Evolutionary conservation across 129 eudicot species (phyloP).

Genomic region (Heracleum sosnowskyi): DNA sequence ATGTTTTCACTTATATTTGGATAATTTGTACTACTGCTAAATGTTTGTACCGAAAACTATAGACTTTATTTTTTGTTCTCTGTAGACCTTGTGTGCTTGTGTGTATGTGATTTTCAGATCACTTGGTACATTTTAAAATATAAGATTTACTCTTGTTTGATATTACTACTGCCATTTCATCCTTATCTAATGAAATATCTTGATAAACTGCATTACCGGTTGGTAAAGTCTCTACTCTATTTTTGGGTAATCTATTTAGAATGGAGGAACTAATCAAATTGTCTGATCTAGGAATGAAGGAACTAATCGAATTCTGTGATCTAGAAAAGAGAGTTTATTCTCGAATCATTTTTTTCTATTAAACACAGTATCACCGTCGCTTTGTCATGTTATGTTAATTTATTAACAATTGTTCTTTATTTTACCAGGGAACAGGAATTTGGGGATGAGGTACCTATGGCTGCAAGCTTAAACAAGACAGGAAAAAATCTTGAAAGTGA

Average conservation of each 20-base stretch:
- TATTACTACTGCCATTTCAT: neutral
- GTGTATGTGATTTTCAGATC: neutral
- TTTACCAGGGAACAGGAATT: conserved; percentile 28
- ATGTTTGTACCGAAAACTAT: neutral
- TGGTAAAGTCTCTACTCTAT: neutral
- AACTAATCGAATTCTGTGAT: neutral
- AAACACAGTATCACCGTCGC: neutral
- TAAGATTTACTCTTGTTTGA: neutral
- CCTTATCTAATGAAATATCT: neutral
- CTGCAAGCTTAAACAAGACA: conserved; percentile 33
- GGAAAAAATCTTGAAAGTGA: conserved; percentile 37
- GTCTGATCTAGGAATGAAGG: neutral
- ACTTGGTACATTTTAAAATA: neutral
- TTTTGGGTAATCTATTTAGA: neutral
- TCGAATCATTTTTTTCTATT: neutral
- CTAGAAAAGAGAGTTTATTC: neutral
- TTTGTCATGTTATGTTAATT: neutral
- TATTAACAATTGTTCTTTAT: neutral
- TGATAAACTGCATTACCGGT: neutral
- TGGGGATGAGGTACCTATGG: conserved; percentile 27
- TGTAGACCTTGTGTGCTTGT: neutral
- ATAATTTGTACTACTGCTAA: neutral
- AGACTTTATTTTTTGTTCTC: neutral
- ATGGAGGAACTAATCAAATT: neutral
- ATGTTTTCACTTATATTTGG: neutral